Evolutionary conservation across 768 basidiomycete species (phyloP).

Genomic region (Neoboletus subvelutipes): DNA sequence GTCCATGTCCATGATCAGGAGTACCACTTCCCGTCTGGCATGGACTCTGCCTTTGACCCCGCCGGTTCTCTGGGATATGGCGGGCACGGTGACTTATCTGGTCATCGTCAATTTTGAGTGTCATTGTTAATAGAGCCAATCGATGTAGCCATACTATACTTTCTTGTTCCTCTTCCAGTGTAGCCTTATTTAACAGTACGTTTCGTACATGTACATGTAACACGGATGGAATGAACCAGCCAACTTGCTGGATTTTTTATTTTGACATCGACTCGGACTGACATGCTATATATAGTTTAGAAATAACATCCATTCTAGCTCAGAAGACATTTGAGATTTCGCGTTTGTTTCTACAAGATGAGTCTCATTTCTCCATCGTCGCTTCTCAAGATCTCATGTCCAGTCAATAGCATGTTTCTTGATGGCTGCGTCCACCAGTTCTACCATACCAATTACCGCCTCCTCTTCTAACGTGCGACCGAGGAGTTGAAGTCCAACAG

Average conservation of each 20-base stretch:
- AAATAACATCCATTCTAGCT: neutral
- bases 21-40: neutral
- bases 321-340: neutral
- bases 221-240: too few relatives aligned
- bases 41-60: neutral
- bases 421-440: slow-evolving; percentile 41
- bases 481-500: slow-evolving; percentile 48
- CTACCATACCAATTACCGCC: slow-evolving; percentile 49
- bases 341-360: neutral
- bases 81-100: neutral
- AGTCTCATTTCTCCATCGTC: neutral
- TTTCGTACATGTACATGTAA: neutral
- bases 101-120: neutral
- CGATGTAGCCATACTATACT: neutral
- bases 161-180: neutral
- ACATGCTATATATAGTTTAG: neutral
- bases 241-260: too few relatives aligned
- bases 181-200: neutral
- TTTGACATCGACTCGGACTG: neutral
- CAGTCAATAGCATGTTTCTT: slow-evolving; percentile 16
- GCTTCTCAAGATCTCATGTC: neutral
- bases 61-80: neutral
- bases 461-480: slow-evolving; percentile 52
- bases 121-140: neutral
- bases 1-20: slow-evolving; percentile 1